These are phyloP conservation scores for Lentinula lateritia DNA, from an alignment of 768 basidiomycete genomes.

Conservation along the genomic window DNA sequence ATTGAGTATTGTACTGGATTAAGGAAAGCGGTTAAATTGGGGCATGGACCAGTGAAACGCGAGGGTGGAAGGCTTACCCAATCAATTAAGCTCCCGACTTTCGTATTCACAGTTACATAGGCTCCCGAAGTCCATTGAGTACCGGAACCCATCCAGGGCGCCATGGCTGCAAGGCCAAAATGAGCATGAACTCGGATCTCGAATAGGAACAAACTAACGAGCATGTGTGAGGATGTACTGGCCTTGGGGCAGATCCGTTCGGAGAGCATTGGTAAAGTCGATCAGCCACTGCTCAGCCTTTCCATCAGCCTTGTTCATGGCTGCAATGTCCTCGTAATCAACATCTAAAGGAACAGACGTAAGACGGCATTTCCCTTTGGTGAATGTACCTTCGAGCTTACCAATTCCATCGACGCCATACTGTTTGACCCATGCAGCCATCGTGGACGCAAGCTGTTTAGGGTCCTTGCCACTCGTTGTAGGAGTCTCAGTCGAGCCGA, in stretches of 20 bases:
- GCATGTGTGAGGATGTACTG: slow-evolving; percentile 51
- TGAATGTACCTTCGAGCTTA: neutral
- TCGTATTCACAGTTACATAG: slow-evolving; percentile 49
- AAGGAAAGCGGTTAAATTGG: neutral
- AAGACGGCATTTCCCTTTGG: neutral
- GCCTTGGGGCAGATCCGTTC: slow-evolving; percentile 40
- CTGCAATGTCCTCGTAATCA: slow-evolving; percentile 48
- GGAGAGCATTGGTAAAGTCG: slow-evolving; percentile 46
- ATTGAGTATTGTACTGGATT: slow-evolving; percentile 23
- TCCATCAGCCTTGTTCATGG: slow-evolving; percentile 48
- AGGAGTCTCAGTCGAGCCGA: slow-evolving; percentile 40
- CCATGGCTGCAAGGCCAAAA: slow-evolving; percentile 30
- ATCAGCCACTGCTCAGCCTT: slow-evolving; percentile 54
- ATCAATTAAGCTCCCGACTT: slow-evolving; percentile 55
- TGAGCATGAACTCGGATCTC: neutral
- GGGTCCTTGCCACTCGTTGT: slow-evolving; percentile 51
- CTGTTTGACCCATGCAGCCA: slow-evolving; percentile 58
- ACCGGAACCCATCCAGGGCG: slow-evolving; percentile 36
- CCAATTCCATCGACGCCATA: slow-evolving; percentile 67
- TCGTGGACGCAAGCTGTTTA: slow-evolving; percentile 50
- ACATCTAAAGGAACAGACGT: neutral
- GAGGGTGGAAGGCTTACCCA: slow-evolving; percentile 38
- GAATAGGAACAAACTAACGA: slow-evolving; percentile 28
- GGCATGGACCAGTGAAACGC: neutral
- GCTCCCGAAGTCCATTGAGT: slow-evolving; percentile 42